Base-by-base conservation (phyloP, 768 basidiomycete genomes). In the Suillus clintonianus region DNA sequence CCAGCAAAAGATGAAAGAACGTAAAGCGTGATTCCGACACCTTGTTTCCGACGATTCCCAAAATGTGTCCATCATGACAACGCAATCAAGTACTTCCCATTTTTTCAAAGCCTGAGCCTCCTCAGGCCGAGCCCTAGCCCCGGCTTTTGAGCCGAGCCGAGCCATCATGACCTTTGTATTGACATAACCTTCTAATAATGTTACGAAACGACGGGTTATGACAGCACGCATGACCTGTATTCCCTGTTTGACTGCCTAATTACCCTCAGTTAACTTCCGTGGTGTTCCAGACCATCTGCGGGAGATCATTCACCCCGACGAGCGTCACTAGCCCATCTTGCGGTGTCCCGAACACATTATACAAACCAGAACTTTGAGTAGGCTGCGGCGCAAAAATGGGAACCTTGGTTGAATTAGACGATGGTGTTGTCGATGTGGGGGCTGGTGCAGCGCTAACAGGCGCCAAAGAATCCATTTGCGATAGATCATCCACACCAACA, bases 251-350 rank as follows among this genome's bases (percentile, higher is more conserved):
- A 50, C 24, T 50, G n/a, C 48, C 27, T 2, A 50, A 14, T 0
- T 8, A 50, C 7, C 27, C 6, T 48, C 48, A 48, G 14, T 27
- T 24, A 7, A 50, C 14, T 8, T 50, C 24, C 1, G 48, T 27
- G 22, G 48, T 27, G 24, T 50, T 27, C 48, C 48, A 50, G 24
- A 50, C 66, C 3, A 62, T 65, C 51, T 68, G 57, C 15, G 61
- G 68, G 0, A 75, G 56, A 13, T 73, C 67, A 6, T 67, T 58
- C 3, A 68, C 47, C 15, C 70, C 71, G 27, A 55, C 4, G 50
- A 74, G 58, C 6, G 55, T 51, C 17, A 74, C 65, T 27, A 68
- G 64, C 14, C 24, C 17, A 13, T 22, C 59, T 19, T 62, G 65
- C 7, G 48, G 48, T 6, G 15, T 50, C 24, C 67, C 67, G 42